phyloP scores from a whole-genome alignment of 768 basidiomycete species.

The Rhodotorula taiwanensis region DNA sequence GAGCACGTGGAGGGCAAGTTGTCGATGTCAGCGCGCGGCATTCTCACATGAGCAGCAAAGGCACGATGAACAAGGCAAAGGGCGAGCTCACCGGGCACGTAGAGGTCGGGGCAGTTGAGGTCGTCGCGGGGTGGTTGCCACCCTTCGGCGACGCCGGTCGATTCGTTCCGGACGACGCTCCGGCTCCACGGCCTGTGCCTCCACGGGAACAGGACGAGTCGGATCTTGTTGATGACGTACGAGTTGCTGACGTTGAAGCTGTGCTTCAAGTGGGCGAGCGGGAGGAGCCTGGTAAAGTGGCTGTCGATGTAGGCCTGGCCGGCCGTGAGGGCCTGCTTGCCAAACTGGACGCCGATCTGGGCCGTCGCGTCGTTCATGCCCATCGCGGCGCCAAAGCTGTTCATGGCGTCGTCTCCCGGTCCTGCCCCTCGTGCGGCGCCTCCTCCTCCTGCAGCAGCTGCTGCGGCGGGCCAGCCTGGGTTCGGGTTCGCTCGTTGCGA shows the following conservation, averaged over 20 bases:
- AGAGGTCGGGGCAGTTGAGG: slow-evolving; percentile 90
- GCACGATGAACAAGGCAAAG: neutral
- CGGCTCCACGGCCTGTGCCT: slow-evolving; percentile 79
- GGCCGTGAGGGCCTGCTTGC: slow-evolving; percentile 79
- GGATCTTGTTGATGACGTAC: slow-evolving; percentile 85
- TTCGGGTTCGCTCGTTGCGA: too few species aligned
- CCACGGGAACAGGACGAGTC: slow-evolving; percentile 91
- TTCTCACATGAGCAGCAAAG: too few species aligned
- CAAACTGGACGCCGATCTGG: slow-evolving; percentile 92
- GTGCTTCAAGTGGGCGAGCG: slow-evolving; percentile 69
- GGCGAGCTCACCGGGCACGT: slow-evolving; percentile 71
- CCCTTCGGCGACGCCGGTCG: slow-evolving; percentile 56
- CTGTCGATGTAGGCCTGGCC: slow-evolving; percentile 94
- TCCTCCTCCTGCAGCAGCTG: slow-evolving; percentile 39
- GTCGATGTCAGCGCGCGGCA: too few species aligned
- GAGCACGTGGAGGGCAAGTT: slow-evolving; percentile 13
- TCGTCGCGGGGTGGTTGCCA: slow-evolving; percentile 88
- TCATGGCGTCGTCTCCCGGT: slow-evolving; percentile 32
- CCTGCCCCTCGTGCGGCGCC: slow-evolving; percentile 2
- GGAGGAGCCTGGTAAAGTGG: slow-evolving; percentile 66
- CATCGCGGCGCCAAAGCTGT: slow-evolving; percentile 40
- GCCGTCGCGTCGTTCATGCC: slow-evolving; percentile 81
- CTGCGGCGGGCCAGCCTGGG: too few species aligned
- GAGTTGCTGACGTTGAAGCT: slow-evolving; percentile 94
- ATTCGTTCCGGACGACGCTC: slow-evolving; percentile 58